Percentiles rank a stretch among this genome's conserved stretches.
Evolutionary conservation across 2,329 filamentous ascomycete genomes (phyloP).

Genomic region (Orbilia javanica): DNA sequence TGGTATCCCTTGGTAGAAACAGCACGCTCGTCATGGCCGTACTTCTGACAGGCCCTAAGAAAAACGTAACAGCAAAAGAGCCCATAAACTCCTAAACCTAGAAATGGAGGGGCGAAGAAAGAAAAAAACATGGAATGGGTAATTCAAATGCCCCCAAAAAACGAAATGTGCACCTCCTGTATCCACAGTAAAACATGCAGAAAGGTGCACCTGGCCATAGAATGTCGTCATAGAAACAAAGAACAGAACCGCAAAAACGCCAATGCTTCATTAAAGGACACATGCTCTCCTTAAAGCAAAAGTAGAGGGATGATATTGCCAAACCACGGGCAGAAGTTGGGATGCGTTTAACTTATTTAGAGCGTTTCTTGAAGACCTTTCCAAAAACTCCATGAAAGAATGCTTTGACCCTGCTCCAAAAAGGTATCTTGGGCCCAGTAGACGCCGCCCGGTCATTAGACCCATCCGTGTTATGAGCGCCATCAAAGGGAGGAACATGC

Average conservation of each 20-base stretch:
- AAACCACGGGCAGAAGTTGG: background rate
- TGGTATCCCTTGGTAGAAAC: slow-evolving; percentile 20
- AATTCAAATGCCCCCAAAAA: slow-evolving; percentile 18
- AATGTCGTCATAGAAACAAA: slow-evolving; percentile 8
- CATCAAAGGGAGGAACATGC: slow-evolving; percentile 15
- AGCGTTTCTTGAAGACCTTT: slow-evolving; percentile 39
- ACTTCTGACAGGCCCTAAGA: background rate
- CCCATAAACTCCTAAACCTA: slow-evolving; percentile 23
- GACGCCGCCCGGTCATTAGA: background rate
- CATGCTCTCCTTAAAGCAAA: slow-evolving; percentile 9
- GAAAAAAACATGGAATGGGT: slow-evolving; percentile 5
- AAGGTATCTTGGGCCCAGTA: slow-evolving; percentile 3
- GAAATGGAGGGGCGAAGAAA: background rate
- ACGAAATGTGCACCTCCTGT: slow-evolving; percentile 35
- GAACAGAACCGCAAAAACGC: slow-evolving; percentile 21
- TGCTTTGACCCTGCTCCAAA: slow-evolving; percentile 23
- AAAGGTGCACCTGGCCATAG: background rate
- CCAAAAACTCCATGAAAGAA: slow-evolving; percentile 31
- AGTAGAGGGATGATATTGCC: background rate
- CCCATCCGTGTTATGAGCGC: background rate
- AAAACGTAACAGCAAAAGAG: background rate
- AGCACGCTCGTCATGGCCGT: slow-evolving; percentile 12
- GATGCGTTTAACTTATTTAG: background rate
- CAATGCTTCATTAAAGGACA: slow-evolving; percentile 19
- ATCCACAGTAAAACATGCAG: slow-evolving; percentile 11